Percentiles rank a stretch among this genome's conserved stretches.
phyloP scores from a whole-genome alignment of 2,329 filamentous ascomycete genomes.

The Capronia americana region DNA sequence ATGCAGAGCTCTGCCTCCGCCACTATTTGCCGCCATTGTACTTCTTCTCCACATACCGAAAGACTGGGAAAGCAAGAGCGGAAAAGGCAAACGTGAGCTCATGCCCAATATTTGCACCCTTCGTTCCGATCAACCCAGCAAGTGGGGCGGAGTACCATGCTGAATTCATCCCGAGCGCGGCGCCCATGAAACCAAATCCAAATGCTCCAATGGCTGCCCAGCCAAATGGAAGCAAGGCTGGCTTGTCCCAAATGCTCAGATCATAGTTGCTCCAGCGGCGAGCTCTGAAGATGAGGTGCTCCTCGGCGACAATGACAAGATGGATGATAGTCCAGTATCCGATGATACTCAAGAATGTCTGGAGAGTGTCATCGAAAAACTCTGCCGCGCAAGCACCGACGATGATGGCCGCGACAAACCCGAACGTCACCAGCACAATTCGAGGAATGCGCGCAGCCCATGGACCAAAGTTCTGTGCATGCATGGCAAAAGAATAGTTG shows the following conservation, averaged over 20 bases:
- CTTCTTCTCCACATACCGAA: slow-evolving; percentile 14
- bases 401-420: slow-evolving; percentile 13
- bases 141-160: slow-evolving; percentile 13
- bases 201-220: slow-evolving; percentile 20
- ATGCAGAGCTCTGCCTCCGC: background rate
- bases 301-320: slow-evolving; percentile 13
- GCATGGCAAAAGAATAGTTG: slow-evolving; percentile 21
- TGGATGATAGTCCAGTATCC: slow-evolving; percentile 20
- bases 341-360: slow-evolving; percentile 21
- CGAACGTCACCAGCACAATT: slow-evolving; percentile 13
- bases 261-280: slow-evolving; percentile 17
- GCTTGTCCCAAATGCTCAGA: slow-evolving; percentile 18
- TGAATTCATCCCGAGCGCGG: slow-evolving; percentile 15
- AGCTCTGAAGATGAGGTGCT: slow-evolving; percentile 14
- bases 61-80: slow-evolving; percentile 8
- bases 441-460: slow-evolving; percentile 17
- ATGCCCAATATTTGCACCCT: slow-evolving; percentile 16
- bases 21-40: slow-evolving; percentile 16
- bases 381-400: slow-evolving; percentile 16
- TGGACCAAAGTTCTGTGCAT: slow-evolving; percentile 20
- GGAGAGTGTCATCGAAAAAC: slow-evolving; percentile 17
- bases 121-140: background rate
- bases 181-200: slow-evolving; percentile 16
- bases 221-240: slow-evolving; percentile 13
- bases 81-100: slow-evolving; percentile 20